Evolutionary conservation across 2,329 filamentous ascomycete genomes (phyloP), one percentile per base, ranked within the genome.

Genomic region (Phaeosphaeriaceae sp.): DNA sequence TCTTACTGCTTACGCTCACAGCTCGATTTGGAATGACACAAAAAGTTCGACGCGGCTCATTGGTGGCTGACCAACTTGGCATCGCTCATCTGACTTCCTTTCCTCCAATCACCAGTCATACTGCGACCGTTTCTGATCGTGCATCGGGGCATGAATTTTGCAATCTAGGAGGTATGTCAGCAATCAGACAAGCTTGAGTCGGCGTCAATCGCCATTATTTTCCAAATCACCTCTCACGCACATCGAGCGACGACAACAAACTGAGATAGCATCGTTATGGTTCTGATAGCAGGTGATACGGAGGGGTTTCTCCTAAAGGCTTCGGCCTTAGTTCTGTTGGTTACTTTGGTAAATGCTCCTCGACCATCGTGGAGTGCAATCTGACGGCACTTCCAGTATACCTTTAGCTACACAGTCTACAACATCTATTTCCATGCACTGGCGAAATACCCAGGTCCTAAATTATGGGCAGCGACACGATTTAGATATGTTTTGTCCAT

Each of bases 391-490:
- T 17, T n/a, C 15, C 35, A 40, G 35, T n/a, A 40, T 15, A 17
- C 35, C 35, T 6, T 17, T 40, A 6, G 35, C 35, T 49, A 49
- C 47, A 11, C 22, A 10, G 4, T 55, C 30, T 75, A 78, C 61
- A 70, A 68, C 58, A 65, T 75, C 15, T 78, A 68, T 54, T 73
- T 81, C 53, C 75, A 79, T 35, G 79, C 80, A 5, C 68, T 81
- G 0, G 58, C 69, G 13, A 72, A 70, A 30, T 78, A 71, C 52
- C 78, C 79, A 10, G 80, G 79, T 6, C 79, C 80, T 3, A 72
- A 61, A 57, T 54, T 59, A 64, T 73, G 49, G 65, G 63, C 10
- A 56, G 65, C 49, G 52, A 69, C 46, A n/a, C 70, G 24, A 58
- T 64, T 42, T 65, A 72, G 56, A 55, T 70, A 53, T 49, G 53